A percentile compares a stretch with the other conserved stretches of the same genome.
Evolutionary conservation across 176 grass and related monocot genomes (phyloP).

Genomic region (Pontederia paniculata): DNA sequence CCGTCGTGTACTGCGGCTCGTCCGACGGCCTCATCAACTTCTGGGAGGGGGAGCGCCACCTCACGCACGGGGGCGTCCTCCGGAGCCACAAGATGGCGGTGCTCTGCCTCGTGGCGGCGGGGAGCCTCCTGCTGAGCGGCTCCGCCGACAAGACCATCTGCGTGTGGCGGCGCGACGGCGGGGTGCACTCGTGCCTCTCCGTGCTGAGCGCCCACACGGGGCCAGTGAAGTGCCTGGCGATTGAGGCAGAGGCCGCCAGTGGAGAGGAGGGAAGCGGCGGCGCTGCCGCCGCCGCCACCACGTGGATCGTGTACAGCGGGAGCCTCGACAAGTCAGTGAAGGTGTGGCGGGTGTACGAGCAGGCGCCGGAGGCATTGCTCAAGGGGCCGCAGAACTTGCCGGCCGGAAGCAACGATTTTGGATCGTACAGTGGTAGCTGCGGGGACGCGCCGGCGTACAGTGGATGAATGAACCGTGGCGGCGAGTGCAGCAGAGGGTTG

Average conservation of each 20-base stretch:
- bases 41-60: slow-evolving; percentile 4
- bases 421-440: too few relatives aligned
- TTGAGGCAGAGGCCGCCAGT: neutral
- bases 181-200: neutral
- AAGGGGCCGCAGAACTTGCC: neutral
- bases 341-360: slow-evolving; percentile 12
- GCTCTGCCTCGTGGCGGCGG: slow-evolving; percentile 8
- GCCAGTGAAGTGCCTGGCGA: slow-evolving; percentile 10
- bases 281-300: neutral
- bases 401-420: too few relatives aligned
- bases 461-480: too few relatives aligned
- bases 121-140: slow-evolving; percentile 7
- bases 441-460: too few relatives aligned
- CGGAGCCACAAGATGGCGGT: slow-evolving; percentile 4
- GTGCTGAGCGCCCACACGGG: slow-evolving; percentile 6
- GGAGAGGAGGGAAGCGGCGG: neutral
- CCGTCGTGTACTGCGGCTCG: slow-evolving; percentile 9
- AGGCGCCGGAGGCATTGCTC: neutral
- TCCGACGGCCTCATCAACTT: slow-evolving; percentile 13
- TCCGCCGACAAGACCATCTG: slow-evolving; percentile 14
- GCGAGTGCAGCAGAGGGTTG: too few relatives aligned
- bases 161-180: slow-evolving; percentile 4
- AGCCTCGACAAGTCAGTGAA: slow-evolving; percentile 13
- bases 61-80: slow-evolving; percentile 7
- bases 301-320: slow-evolving; percentile 11